phyloP scores from a whole-genome alignment of 2,329 filamentous ascomycete species.

The Eurotiales sp. region DNA sequence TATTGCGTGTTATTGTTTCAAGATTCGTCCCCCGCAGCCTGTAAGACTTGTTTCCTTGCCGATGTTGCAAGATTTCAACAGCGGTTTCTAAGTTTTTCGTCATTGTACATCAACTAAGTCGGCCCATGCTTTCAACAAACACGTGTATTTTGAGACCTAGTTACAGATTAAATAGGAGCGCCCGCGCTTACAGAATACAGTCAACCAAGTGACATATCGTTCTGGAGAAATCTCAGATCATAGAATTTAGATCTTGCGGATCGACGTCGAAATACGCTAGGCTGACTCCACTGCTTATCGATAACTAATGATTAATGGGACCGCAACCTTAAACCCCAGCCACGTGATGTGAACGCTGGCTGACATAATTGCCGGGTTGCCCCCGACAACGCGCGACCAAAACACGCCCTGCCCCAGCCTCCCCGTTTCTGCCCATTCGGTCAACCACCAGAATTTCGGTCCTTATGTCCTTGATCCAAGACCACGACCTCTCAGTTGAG shows the following conservation, averaged over 20 bases:
- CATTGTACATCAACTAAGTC: constrained; percentile 7
- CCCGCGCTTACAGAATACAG: too few species aligned
- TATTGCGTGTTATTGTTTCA: background rate
- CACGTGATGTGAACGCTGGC: background rate
- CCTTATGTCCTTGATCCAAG: too few species aligned
- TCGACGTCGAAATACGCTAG: too few species aligned
- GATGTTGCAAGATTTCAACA: background rate
- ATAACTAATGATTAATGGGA: too few species aligned
- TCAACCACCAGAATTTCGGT: constrained; percentile 36
- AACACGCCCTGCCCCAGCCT: constrained; percentile 35
- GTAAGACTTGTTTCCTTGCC: background rate
- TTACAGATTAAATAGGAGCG: too few species aligned
- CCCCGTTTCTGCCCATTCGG: constrained; percentile 21
- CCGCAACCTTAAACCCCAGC: too few species aligned
- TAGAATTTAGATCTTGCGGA: too few species aligned
- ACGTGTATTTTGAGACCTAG: background rate
- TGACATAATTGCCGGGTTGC: constrained; percentile 27
- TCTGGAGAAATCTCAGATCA: too few species aligned
- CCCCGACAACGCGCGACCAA: constrained; percentile 21
- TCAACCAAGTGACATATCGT: too few species aligned
- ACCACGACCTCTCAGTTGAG: constrained; percentile 11
- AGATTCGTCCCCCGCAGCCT: background rate
- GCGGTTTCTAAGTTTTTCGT: background rate
- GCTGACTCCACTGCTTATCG: too few species aligned
- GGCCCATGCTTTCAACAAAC: constrained; percentile 5